Evolutionary conservation across 2,329 filamentous ascomycete species (phyloP), one percentile per base, ranked within the genome.

Genomic region (Fusarium albidum): DNA sequence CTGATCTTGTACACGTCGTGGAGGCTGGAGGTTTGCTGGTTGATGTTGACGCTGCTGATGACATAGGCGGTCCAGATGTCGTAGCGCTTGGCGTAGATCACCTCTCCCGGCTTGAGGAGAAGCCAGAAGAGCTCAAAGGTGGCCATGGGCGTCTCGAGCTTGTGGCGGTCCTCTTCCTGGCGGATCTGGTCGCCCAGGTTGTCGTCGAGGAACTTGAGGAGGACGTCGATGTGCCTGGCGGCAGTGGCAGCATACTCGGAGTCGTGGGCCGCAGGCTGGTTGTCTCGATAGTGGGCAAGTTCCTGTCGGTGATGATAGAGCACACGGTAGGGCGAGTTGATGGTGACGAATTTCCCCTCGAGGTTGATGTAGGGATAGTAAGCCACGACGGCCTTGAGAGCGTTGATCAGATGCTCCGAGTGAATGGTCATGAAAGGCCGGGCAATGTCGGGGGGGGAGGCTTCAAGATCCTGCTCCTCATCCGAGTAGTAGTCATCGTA

Each of bases 41-140:
- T 59, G 7, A 55, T 46, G 7, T 38, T 49, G 37, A 77, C 64
- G 12, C 63, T 67, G 37, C 73, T 77, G 32, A 80, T 69, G 11
- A 80, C 68, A 49, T 72, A 77, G 0, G 78, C 73, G 9, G 69
- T 69, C 76, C 77, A 78, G 15, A 71, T 69, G 33, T 72, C 69
- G 46, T 75, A 66, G 17, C 68, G 64, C 54, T 76, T 75, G 43
- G 70, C 64, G 48, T 80, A 82, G 28, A 80, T 64, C 31, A 80
- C 68, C 48, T 75, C 68, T 1, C 78, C 77, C 1, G 79, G 79
- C 65, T 75, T 77, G 27, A 79, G 70, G 6, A 80, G 68, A 33
- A 80, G 66, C 77, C 79, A 81, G 49, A 79, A 74, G 55, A 73
- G 71, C 5, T 78, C 73, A 38, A 74, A 81, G 3, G 78, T 80